Conservation (phyloP, 306 rosid genomes). For the Crataegus laevigata region DNA sequence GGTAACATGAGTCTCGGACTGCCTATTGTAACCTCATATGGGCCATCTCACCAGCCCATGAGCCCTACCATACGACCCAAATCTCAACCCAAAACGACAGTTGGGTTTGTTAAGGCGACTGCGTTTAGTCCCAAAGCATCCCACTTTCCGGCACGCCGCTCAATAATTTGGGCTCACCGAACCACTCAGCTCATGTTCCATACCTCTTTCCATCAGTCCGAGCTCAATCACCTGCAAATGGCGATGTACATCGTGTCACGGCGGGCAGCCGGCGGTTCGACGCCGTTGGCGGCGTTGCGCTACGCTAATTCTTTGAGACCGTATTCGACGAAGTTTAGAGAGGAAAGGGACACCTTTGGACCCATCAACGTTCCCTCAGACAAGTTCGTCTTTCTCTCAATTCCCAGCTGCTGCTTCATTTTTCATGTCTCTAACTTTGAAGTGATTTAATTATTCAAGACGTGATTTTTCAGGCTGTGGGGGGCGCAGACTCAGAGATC, state of each 20-base stretch:
- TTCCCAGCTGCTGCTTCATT: background rate
- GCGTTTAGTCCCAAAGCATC: background rate
- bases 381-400: constrained; percentile 43
- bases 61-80: background rate
- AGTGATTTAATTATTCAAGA: background rate
- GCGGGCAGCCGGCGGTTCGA: constrained; percentile 40
- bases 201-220: background rate
- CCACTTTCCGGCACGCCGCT: constrained; percentile 5
- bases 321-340: constrained; percentile 67
- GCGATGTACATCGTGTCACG: constrained; percentile 51
- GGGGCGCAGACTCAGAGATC: constrained; percentile 98
- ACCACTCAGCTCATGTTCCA: background rate
- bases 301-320: constrained; percentile 37
- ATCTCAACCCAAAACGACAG: background rate
- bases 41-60: background rate
- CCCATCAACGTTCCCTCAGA: constrained; percentile 91
- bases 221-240: constrained; percentile 18
- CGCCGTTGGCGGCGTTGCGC: constrained; percentile 33
- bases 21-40: background rate
- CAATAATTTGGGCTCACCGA: background rate
- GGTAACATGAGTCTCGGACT: background rate
- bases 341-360: constrained; percentile 90
- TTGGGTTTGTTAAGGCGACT: background rate
- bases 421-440: background rate
- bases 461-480: constrained; percentile 53